Evolutionary conservation across 2,329 filamentous ascomycete species (phyloP), one percentile per base, ranked within the genome.

Genomic region (Hypoxylon sp.): DNA sequence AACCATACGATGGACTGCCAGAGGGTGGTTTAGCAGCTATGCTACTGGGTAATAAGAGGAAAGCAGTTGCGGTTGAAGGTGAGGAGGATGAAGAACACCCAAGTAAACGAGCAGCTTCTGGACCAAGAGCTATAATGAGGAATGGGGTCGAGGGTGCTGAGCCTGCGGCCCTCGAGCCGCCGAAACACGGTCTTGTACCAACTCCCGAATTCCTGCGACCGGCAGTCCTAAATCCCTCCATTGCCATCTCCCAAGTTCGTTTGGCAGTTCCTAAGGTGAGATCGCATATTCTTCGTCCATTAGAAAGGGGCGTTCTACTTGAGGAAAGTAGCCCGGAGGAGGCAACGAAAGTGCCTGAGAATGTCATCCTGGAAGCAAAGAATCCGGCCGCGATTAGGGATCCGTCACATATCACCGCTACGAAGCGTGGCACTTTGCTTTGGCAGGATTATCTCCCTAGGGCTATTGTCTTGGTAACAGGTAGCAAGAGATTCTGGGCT

Each of bases 361-460:
- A 93, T 69, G 84, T 93, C 55, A 88, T 97, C 21, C 86, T 99
- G 61, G 96, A 99, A 82, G 95, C 93, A 28, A 91, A 90, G 67
- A 99, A 99, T 76, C 92, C 94, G 1, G 83, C 86, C 76, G 91
- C 83, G 82, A 90, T 83, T 46, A 88, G 91, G 67, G 95, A 98
- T 65, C 96, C 96, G 1, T 92, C 93, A 3, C 90, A 93, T 34
- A 89, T 99, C 45, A 92, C 89, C 4, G 90, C 96, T 41, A 92
- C 90, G 1, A 95, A 93, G 76, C 89, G 93, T 60, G 93, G 93
- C 3, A 89, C 90, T 61, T 84, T 91, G 0, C 80, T 98, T 2
- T 99, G 97, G 96, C 93, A 98, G 75, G 97, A 99, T 76, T 99
- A 93, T 74, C 82, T 99, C 13, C 94, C 95, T 0, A 88, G 91